Evolutionary conservation across 2,329 filamentous ascomycete genomes (phyloP).

Genomic region (Knoxdaviesia capensis): DNA sequence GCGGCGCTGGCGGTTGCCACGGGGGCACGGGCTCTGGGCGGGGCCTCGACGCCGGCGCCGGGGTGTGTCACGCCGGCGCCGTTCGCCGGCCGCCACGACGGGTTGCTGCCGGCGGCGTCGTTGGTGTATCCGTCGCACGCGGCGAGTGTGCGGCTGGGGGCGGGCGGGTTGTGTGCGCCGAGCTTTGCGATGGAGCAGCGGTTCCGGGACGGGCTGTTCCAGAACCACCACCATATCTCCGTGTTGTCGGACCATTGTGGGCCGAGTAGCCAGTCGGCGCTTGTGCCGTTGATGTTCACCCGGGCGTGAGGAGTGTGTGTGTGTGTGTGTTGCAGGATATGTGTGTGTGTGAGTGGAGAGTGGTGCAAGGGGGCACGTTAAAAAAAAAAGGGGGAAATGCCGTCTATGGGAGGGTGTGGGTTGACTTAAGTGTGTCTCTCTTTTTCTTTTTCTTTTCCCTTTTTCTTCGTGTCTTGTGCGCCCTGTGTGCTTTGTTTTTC

Average conservation of each 20-base stretch:
- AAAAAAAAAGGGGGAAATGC: no score
- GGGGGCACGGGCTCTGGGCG: background rate
- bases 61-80: slow-evolving; percentile 10
- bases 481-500: background rate
- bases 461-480: background rate
- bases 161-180: background rate
- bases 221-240: slow-evolving; percentile 13
- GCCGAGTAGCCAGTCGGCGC: slow-evolving; percentile 28
- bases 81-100: background rate
- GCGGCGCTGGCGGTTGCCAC: background rate
- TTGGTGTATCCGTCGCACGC: no score
- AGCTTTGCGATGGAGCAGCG: slow-evolving; percentile 15
- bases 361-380: background rate
- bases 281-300: slow-evolving; percentile 42
- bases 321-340: no score
- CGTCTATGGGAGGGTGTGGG: no score
- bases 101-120: no score
- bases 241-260: slow-evolving; percentile 22
- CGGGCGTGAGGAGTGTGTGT: slow-evolving; percentile 16
- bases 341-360: background rate
- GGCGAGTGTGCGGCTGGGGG: slow-evolving; percentile 8
- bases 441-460: slow-evolving; percentile 1
- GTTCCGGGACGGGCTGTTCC: slow-evolving; percentile 22
- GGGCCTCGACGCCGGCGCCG: slow-evolving; percentile 8
- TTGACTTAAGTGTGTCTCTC: background rate